Base-by-base conservation (phyloP, 441 rosid species). In the Erodium chrysanthum region DNA sequence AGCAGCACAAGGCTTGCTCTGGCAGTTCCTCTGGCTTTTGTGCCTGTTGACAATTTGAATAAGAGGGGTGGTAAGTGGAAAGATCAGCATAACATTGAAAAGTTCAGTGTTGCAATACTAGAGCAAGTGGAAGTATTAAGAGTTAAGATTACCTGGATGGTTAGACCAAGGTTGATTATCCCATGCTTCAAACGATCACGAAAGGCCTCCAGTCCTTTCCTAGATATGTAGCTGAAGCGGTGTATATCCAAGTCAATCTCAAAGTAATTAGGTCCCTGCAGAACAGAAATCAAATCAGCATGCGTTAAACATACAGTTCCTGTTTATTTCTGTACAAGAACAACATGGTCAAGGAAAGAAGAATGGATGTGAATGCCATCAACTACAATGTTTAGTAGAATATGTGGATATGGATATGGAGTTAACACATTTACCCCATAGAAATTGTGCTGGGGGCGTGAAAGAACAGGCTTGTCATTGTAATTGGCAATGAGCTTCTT, bases 181-280 rank as follows among this genome's bases (percentile, higher is more conserved):
- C 90, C 91, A 6, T 83, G 67, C 82, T 82, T 80, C 73, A 87
- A 68, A 46, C 91, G 77, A 8, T 84, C 90, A 62, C 89, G 78
- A 82, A 91, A 91, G 33, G 97, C 84, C 80, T 91, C 97, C 5
- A 91, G 81, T 50, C 97, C 96, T 82, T 84, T 91, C 70, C 97
- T 87, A 11, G 97, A 85, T 70, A 91, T 88, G 85, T 85, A 85
- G 82, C 93, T 84, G 82, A 91, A 88, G 0, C 97, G 84, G 69
- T 88, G 97, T 54, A 91, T 80, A 66, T 88, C 97, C 62, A 87
- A 75, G 78, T 25, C 29, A 25, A 25, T 25, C 29, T 25, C 29
- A 25, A 25, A 25, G 29, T 25, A 25, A 25, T 25, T 91, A 18
- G 86, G 80, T 69, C 93, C 97, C 96, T 88, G 83, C 60, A 75